Conservation (phyloP, 73 alveolate species). For the Symbiodinium natans region DNA sequence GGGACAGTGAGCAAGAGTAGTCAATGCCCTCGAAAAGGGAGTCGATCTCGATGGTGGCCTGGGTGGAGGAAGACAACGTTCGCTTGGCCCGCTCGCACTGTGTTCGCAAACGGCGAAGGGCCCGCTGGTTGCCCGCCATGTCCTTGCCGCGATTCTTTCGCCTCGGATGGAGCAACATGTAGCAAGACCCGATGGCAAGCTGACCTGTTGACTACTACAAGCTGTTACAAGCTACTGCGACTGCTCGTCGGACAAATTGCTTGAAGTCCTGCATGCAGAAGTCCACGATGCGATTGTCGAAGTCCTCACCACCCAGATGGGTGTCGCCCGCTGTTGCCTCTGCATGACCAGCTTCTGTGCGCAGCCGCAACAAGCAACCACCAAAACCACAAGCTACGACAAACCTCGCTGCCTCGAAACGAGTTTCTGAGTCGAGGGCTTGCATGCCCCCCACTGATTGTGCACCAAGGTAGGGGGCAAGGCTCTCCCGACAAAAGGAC, state of each 20-base stretch:
- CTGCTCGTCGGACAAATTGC: neutral
- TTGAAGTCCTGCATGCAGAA: conserved; percentile 95
- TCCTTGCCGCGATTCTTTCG: conserved; percentile 96
- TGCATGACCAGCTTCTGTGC: conserved; percentile 95
- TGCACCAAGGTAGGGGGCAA: too few relatives aligned
- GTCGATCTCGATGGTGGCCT: too few relatives aligned
- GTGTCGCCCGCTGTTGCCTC: conserved; percentile 98
- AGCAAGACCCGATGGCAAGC: neutral
- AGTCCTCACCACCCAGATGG: conserved; percentile 99
- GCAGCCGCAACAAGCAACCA: neutral
- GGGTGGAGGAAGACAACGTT: too few relatives aligned
- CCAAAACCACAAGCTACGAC: conserved; percentile 92
- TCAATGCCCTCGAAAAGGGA: too few relatives aligned
- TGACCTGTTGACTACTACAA: neutral
- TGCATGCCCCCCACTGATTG: too few relatives aligned
- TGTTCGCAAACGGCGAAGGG: conserved; percentile 97
- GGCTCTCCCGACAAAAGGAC: too few relatives aligned
- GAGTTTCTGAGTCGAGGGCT: too few relatives aligned
- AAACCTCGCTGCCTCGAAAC: conserved; percentile 95
- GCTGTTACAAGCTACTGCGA: neutral
- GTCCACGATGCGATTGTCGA: conserved; percentile 97
- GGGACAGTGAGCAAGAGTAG: too few relatives aligned
- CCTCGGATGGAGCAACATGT: conserved; percentile 23
- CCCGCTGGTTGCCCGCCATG: conserved; percentile 96
- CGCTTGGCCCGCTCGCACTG: conserved; percentile 99